phyloP scores from a whole-genome alignment of 1,284 basidiomycete genomes.

The Mycosarcoma maydis region DNA sequence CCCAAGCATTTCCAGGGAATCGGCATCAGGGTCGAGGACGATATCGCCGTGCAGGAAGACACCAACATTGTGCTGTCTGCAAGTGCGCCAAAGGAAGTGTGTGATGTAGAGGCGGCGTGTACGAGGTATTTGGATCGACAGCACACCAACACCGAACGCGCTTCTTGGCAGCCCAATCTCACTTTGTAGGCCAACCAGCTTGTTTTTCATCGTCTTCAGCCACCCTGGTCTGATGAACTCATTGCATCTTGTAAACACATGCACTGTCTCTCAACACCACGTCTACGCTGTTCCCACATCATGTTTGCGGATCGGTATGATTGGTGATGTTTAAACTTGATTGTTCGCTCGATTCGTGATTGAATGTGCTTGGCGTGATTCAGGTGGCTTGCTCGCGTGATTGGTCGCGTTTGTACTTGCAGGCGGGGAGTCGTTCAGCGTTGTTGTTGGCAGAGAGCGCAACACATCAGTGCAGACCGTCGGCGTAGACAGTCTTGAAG shows the following conservation, averaged over 20 bases:
- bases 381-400: too few species aligned
- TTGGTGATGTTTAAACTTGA: too few species aligned
- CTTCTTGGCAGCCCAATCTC: slow-evolving; percentile 5
- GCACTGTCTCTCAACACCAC: too few species aligned
- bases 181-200: neutral
- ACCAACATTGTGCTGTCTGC: slow-evolving; percentile 53
- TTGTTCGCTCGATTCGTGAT: neutral
- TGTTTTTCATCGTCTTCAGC: neutral
- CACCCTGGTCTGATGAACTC: too few species aligned
- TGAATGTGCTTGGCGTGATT: too few species aligned
- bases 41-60: slow-evolving; percentile 54
- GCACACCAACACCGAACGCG: neutral
- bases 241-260: too few species aligned
- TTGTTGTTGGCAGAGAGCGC: too few species aligned
- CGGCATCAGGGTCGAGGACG: slow-evolving; percentile 65
- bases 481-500: slow-evolving; percentile 44
- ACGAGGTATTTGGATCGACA: slow-evolving; percentile 13
- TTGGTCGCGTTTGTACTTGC: too few species aligned
- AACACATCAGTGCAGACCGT: slow-evolving; percentile 49
- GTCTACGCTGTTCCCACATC: too few species aligned
- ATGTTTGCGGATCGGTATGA: too few species aligned
- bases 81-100: slow-evolving; percentile 61
- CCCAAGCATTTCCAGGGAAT: slow-evolving; percentile 61
- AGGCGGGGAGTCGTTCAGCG: too few species aligned
- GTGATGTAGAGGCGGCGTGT: slow-evolving; percentile 63